Base-by-base conservation (phyloP, 1,284 basidiomycete genomes). In the Ceratobasidium sp. region DNA sequence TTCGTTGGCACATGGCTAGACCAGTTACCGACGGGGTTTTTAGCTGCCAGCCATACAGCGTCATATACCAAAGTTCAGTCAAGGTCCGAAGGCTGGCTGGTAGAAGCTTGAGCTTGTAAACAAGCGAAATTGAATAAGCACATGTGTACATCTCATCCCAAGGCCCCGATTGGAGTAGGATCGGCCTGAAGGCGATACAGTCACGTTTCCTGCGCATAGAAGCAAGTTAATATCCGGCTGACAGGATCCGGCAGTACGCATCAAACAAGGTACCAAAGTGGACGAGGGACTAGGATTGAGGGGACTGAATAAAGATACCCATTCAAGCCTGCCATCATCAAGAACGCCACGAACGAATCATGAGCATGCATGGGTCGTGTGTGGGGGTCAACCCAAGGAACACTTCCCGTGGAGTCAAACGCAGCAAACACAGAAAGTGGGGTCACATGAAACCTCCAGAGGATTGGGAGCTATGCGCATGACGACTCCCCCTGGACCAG, bases 371-470 rank as follows among this genome's bases (percentile, higher is more conserved):
- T 47, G 25, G 15, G 17, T 20, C 43, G 57, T 32, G 34, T 49
- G 42, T 43, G 57, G 57, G 32, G 56, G 22, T 45, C n/a, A 47
- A 49, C 29, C 29, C 17, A 43, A 60, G 25, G 40, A 20, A 22
- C 27, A n/a, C 20, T 34, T 64, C 34, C 15, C 32, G 22, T 47
- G 32, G 60, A 35, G 47, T 29, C 32, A 32, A 47, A 38, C 40
- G 47, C 32, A 34, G 47, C 35, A 52, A 64, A 42, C 27, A 47
- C 31, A 25, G 47, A 40, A 50, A 64, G 42, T 32, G 22, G 13
- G 47, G 45, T 64, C 52, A 64, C 60, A 35, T 64, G 60, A 52
- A 47, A 27, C 60, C 52, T 64, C 49, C 40, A 64, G 47, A 40
- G 49, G 27, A 12, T 15, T 49, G 13, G 29, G 42, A 40, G 22